Evolutionary conservation across 805 yeast species (phyloP).

Genomic region (Zygoascus bituminiphila): DNA sequence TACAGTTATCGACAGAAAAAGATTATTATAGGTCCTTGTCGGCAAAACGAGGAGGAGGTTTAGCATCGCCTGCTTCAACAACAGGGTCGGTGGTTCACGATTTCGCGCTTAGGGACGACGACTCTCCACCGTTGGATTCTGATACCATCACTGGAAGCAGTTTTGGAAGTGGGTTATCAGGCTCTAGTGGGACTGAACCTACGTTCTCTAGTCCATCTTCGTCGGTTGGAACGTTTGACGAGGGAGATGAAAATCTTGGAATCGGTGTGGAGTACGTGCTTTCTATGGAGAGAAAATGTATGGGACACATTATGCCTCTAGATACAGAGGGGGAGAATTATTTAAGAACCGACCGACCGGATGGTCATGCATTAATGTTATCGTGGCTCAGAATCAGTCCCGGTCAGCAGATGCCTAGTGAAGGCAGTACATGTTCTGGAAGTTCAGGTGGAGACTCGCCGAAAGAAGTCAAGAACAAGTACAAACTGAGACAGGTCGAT

Average conservation of each 20-base stretch:
- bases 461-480: background rate
- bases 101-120: background rate
- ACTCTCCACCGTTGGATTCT: background rate
- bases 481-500: slow-evolving; percentile 1
- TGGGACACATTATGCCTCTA: slow-evolving; percentile 5
- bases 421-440: slow-evolving; percentile 2
- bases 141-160: background rate
- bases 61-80: background rate
- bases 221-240: background rate
- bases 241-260: background rate
- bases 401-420: background rate
- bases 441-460: background rate
- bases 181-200: background rate
- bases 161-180: background rate
- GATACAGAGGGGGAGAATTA: slow-evolving; percentile 4
- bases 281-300: slow-evolving; percentile 6
- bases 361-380: slow-evolving; percentile 8
- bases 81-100: background rate
- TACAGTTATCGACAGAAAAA: slow-evolving; percentile 1
- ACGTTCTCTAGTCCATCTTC: background rate
- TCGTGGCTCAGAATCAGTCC: slow-evolving; percentile 4
- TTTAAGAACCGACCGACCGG: slow-evolving; percentile 1
- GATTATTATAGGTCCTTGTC: slow-evolving; percentile 2
- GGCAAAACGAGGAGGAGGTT: background rate
- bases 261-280: slow-evolving; percentile 6